Base-by-base conservation (phyloP, 768 basidiomycete genomes). In the Amyloporia xantha region DNA sequence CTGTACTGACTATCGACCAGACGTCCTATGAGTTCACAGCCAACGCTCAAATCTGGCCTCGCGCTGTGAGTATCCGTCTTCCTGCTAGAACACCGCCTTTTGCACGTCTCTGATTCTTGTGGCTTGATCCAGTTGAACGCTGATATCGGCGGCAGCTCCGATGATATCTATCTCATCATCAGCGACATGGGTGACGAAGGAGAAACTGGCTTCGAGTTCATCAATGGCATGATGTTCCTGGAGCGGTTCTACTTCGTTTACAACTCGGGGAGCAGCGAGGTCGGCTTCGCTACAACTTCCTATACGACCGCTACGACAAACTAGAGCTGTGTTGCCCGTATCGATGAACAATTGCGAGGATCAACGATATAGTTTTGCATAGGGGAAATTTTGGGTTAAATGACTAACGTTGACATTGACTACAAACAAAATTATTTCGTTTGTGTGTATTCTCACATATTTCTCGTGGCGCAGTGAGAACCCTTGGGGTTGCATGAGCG, bases 11-110 rank as follows among this genome's bases (percentile, higher is more conserved):
- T n/a, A n/a, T 12, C 40, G 38, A 40, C 13, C 44, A 80, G 77
- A 65, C 63, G 11, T 72, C 73, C 2, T 80, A 73, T 54, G 75
- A 77, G 60, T 57, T 86, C 49, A 79, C 77, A 2, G 63, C 78
- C 7, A 81, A 84, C 54, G 82, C 79, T 1, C 84, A 87, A 68
- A 76, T 79, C 48, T 86, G 82, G 80, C 83, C 81, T 0, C 75
- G 53, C 44, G 51, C 62, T 5, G 61, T 62, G 50, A 20, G 57
- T 53, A 1, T n/a, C n/a, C 13, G 10, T 19, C 3, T 21, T 44
- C 19, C n/a, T 1, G 4, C 26, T n/a, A 4, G 12, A 26, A 1
- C 27, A 1, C 13, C 5, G 12, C 28, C 15, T 17, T 21, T 9
- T 38, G 25, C 43, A 19, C 41, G 25, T 30, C 38, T 25, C 26